These are phyloP conservation scores for Psidium guajava DNA, from an alignment of 345 rosid genomes.

Conservation along the genomic window DNA sequence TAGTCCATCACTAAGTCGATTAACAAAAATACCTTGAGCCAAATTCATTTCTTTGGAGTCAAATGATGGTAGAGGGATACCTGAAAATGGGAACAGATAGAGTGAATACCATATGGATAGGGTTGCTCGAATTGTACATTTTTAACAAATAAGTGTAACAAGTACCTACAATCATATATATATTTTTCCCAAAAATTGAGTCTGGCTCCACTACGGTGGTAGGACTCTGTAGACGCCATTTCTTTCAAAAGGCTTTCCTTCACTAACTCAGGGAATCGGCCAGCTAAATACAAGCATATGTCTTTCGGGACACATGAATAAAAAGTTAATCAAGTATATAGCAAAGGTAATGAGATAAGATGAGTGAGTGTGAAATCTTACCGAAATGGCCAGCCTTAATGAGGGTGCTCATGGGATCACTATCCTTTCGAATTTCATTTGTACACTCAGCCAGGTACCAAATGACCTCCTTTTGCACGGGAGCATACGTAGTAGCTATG, in stretches of 20 bases:
- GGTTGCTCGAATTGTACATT: background rate
- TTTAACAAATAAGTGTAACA: rapidly evolving
- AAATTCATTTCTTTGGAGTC: background rate
- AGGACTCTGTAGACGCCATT: background rate
- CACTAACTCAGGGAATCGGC: too few species aligned
- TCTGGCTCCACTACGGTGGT: background rate
- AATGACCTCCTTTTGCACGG: too few species aligned
- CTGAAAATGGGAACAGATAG: background rate
- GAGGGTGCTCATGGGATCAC: too few species aligned
- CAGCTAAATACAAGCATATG: too few species aligned
- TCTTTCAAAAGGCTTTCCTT: background rate
- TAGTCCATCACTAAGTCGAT: background rate
- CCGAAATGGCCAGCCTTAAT: too few species aligned
- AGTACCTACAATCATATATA: background rate
- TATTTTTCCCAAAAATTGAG: background rate
- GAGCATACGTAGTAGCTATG: too few species aligned
- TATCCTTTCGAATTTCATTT: too few species aligned
- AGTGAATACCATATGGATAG: background rate
- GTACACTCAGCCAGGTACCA: too few species aligned
- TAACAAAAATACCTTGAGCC: background rate
- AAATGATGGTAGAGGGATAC: rapidly evolving
- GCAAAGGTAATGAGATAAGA: too few species aligned
- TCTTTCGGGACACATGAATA: background rate
- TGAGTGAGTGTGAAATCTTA: too few species aligned
- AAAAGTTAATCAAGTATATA: too few species aligned